A percentile compares a stretch with the other conserved stretches of the same genome.
phyloP scores from a whole-genome alignment of 352 stramenopile species.

The Phytopythium cucurbitacearum region DNA sequence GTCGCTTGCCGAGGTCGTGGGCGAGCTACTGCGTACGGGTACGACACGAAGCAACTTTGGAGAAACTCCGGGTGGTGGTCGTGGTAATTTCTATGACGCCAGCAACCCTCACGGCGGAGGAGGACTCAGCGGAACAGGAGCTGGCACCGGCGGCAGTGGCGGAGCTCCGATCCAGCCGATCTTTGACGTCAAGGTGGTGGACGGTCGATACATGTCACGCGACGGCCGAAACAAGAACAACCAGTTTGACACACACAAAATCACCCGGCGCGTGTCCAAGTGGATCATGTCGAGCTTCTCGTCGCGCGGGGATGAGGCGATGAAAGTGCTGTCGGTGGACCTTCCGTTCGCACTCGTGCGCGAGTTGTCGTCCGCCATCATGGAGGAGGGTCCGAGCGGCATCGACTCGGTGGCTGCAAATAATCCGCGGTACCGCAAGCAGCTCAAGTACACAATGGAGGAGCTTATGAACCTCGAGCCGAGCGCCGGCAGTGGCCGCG shows the following conservation, averaged over 20 bases:
- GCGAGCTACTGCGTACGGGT: slow-evolving; percentile 29
- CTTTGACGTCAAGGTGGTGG: slow-evolving; percentile 75
- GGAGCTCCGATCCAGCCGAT: slow-evolving; percentile 38
- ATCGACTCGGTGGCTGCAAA: slow-evolving; percentile 55
- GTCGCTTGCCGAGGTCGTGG: slow-evolving; percentile 63
- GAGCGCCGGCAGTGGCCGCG: slow-evolving; percentile 37
- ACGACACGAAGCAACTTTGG: slow-evolving; percentile 10
- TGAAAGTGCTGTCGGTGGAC: slow-evolving; percentile 83
- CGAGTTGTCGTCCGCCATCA: slow-evolving; percentile 78
- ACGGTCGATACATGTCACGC: slow-evolving; percentile 58
- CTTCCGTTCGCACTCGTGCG: slow-evolving; percentile 74
- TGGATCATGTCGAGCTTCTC: slow-evolving; percentile 84
- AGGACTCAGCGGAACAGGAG: slow-evolving; percentile 4
- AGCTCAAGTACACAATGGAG: slow-evolving; percentile 77
- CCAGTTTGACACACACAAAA: slow-evolving; percentile 68
- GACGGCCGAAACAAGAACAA: slow-evolving; percentile 58
- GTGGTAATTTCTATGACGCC: slow-evolving; percentile 19
- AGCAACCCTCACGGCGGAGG: slow-evolving; percentile 16
- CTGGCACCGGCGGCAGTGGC: slow-evolving; percentile 4
- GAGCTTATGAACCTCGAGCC: slow-evolving; percentile 60
- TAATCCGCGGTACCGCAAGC: slow-evolving; percentile 75
- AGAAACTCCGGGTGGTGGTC: slow-evolving; percentile 8
- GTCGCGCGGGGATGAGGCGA: slow-evolving; percentile 63
- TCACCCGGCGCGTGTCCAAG: slow-evolving; percentile 80
- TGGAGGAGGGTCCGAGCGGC: slow-evolving; percentile 53